Percentiles rank a stretch among this genome's conserved stretches.
Conservation (phyloP, 2,329 filamentous ascomycete genomes). For the Alternaria tenuissima region DNA sequence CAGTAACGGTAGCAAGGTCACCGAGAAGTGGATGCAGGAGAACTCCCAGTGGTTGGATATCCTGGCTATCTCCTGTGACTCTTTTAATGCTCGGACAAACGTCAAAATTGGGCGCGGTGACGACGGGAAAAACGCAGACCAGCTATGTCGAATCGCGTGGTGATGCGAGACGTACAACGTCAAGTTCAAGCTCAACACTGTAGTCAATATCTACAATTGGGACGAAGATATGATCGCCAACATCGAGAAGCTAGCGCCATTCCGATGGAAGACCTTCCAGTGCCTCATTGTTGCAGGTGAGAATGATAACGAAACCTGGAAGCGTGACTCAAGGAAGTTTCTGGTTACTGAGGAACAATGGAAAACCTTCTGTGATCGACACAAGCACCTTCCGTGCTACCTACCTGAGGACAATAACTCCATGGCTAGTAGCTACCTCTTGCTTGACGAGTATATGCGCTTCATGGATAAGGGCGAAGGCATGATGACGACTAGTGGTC, state of each 20-base stretch:
- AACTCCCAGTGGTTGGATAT: slow-evolving; percentile 11
- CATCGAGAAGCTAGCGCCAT: slow-evolving; percentile 8
- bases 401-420: slow-evolving; percentile 6
- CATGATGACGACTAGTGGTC: background rate
- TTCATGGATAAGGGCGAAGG: slow-evolving; percentile 9
- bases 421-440: slow-evolving; percentile 7
- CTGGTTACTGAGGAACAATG: slow-evolving; percentile 6
- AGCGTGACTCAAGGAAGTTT: slow-evolving; percentile 9
- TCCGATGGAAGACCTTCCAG: slow-evolving; percentile 14
- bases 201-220: slow-evolving; percentile 9
- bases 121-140: background rate
- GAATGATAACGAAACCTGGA: slow-evolving; percentile 2
- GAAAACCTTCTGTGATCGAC: slow-evolving; percentile 2
- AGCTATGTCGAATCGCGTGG: background rate
- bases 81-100: slow-evolving; percentile 9
- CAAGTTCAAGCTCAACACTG: slow-evolving; percentile 14
- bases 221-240: slow-evolving; percentile 10
- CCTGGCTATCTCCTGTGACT: slow-evolving; percentile 11
- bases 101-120: slow-evolving; percentile 9
- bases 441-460: slow-evolving; percentile 12
- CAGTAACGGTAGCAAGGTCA: slow-evolving; percentile 9
- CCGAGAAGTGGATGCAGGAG: slow-evolving; percentile 2
- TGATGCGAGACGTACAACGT: slow-evolving; percentile 5
- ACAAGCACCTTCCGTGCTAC: background rate
- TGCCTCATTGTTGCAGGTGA: slow-evolving; percentile 12